Base-by-base conservation (phyloP, 768 basidiomycete species). In the Kwoniella botswanensis region DNA sequence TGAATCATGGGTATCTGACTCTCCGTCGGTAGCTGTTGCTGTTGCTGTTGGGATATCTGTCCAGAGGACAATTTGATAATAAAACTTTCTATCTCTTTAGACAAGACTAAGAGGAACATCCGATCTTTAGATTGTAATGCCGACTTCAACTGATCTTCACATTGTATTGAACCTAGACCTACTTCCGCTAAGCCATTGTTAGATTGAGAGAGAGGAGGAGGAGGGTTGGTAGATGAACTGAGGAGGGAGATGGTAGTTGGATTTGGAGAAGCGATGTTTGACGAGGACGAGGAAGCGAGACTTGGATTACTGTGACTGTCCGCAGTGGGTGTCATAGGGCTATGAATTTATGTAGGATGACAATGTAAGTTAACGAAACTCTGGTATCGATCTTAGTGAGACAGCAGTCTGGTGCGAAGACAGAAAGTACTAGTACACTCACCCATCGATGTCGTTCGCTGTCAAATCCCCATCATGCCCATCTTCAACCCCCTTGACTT, bases 11-110 rank as follows among this genome's bases (percentile, higher is more conserved):
- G 61, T 4, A 26, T 43, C 11, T 52, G 64, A 4, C 46, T 73
- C 3, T 68, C 18, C 11, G 58, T 50, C n/a, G 62, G 57, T 6
- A 56, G 24, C 2, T 50, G 29, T 3, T 53, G 54, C 10, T 62
- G 54, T 29, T 58, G 5, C 11, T 26, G 18, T 12, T 44, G 44
- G 7, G 50, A 43, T 21, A 58, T 26, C 41, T 65, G 60, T 4
- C 59, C 55, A 10, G 50, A 29, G 35, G 42, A 24, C 18, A 67
- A 52, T 17, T 57, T 65, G 21, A 24, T 53, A 18, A 81, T 65
- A 43, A 79, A 81, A 1, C 71, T 66, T 63, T 81, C 79, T 10
- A 81, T 69, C 62, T 81, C 79, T 43, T 71, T 74, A 9, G 77
- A 73, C 1, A 77, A 56, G 46, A 77, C 64, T 13, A 81, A 56